A percentile compares a stretch with the other conserved stretches of the same genome.
Conservation (phyloP, 805 yeast species). For the Starmerella apis region DNA sequence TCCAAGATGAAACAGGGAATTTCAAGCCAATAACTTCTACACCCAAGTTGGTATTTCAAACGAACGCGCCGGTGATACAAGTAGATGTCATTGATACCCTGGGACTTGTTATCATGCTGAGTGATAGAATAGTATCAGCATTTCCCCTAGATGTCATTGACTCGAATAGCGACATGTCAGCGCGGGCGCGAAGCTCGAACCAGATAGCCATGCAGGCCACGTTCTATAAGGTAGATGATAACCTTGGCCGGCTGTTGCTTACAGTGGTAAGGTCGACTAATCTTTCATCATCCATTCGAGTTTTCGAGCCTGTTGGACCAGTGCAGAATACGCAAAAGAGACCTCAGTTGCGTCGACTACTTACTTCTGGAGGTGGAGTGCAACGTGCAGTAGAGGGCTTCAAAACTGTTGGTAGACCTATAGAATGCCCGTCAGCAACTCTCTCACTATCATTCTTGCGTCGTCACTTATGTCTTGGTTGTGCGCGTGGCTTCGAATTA, state of each 20-base stretch:
- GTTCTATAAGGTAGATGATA: constrained; percentile 85
- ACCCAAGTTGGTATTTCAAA: constrained; percentile 66
- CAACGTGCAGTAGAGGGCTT: constrained; percentile 38
- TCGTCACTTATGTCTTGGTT: constrained; percentile 84
- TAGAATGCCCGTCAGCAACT: constrained; percentile 77
- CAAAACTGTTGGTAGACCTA: constrained; percentile 60
- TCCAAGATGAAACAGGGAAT: constrained; percentile 41
- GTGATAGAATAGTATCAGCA: constrained; percentile 72
- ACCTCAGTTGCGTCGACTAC: constrained; percentile 35
- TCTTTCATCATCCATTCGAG: constrained; percentile 62
- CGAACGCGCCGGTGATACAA: constrained; percentile 64
- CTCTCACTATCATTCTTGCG: constrained; percentile 83
- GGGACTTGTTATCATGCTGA: constrained; percentile 64
- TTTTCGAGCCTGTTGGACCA: constrained; percentile 73
- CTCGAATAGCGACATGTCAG: constrained; percentile 32
- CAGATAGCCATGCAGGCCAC: constrained; percentile 79
- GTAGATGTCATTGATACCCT: constrained; percentile 87
- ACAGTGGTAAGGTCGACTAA: constrained; percentile 82
- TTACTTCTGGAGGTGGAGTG: constrained; percentile 35
- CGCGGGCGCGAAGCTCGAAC: constrained; percentile 47
- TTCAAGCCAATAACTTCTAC: constrained; percentile 24
- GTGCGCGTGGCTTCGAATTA: constrained; percentile 92
- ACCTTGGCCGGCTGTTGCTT: constrained; percentile 77
- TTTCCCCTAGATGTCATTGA: constrained; percentile 57
- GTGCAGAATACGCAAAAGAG: constrained; percentile 27